phyloP scores from a whole-genome alignment of 1,284 basidiomycete species.

The Ceratobasidium sp. region DNA sequence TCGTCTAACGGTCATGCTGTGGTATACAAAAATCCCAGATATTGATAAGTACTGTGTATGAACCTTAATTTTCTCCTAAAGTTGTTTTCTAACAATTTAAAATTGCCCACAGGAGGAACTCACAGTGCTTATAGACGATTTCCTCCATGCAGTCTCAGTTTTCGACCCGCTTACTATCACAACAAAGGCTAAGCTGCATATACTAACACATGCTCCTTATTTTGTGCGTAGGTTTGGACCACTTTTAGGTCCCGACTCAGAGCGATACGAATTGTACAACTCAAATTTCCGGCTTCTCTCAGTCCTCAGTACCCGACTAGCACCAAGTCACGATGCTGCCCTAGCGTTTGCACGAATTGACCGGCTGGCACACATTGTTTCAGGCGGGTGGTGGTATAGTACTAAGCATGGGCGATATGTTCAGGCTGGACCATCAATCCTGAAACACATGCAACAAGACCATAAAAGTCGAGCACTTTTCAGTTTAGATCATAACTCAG shows the following conservation, averaged over 20 bases:
- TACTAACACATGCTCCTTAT: constrained; percentile 40
- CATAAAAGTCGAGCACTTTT: neutral
- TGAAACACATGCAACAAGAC: neutral
- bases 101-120: neutral
- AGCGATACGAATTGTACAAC: constrained; percentile 41
- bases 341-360: constrained; percentile 32
- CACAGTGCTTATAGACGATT: neutral
- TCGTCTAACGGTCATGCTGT: constrained; percentile 46
- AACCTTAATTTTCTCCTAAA: too few species aligned
- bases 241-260: constrained; percentile 32
- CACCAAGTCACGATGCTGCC: constrained; percentile 42
- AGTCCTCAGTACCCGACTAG: constrained; percentile 41
- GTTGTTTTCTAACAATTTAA: too few species aligned
- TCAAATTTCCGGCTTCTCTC: constrained; percentile 39
- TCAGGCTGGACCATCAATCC: neutral
- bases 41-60: constrained; percentile 45
- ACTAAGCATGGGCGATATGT: neutral
- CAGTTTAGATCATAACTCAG: neutral
- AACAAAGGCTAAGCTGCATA: constrained; percentile 42
- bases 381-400: constrained; percentile 40
- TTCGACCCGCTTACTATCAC: neutral
- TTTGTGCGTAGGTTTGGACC: constrained; percentile 42
- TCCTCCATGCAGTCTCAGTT: neutral
- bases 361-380: constrained; percentile 39
- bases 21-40: constrained; percentile 47